Percentiles rank a stretch among this genome's conserved stretches.
phyloP scores from a whole-genome alignment of 208 protist genomes.

The Trichomonas vaginalis region DNA sequence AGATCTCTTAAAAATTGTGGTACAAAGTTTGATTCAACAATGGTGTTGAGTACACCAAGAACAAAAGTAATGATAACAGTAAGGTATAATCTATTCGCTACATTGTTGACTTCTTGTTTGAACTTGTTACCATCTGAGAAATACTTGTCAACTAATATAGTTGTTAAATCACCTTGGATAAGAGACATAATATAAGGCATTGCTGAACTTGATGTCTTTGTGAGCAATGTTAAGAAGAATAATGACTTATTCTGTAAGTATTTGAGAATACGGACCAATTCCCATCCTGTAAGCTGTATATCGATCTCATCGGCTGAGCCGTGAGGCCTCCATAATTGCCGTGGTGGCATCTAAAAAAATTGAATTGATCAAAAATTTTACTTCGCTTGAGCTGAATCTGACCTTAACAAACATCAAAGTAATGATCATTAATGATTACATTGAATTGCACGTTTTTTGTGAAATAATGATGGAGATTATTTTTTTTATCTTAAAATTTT shows the following conservation, averaged over 20 bases:
- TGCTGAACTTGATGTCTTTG: too few species aligned
- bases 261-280: background rate
- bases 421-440: too few species aligned
- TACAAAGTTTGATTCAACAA: background rate
- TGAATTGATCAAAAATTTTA: background rate
- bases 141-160: background rate
- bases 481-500: too few species aligned
- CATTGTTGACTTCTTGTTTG: background rate
- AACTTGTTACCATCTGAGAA: background rate
- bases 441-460: too few species aligned
- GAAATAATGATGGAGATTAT: too few species aligned
- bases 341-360: background rate
- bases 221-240: background rate
- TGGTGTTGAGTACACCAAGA: background rate
- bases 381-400: too few species aligned
- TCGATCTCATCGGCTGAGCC: background rate
- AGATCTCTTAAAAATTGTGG: background rate
- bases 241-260: background rate
- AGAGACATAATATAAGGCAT: background rate
- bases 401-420: too few species aligned
- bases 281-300: background rate
- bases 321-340: background rate
- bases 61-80: background rate
- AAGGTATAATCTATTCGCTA: background rate
- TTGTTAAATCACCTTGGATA: background rate